Conservation (phyloP, 768 basidiomycete species). For the Lentinula sp. region DNA sequence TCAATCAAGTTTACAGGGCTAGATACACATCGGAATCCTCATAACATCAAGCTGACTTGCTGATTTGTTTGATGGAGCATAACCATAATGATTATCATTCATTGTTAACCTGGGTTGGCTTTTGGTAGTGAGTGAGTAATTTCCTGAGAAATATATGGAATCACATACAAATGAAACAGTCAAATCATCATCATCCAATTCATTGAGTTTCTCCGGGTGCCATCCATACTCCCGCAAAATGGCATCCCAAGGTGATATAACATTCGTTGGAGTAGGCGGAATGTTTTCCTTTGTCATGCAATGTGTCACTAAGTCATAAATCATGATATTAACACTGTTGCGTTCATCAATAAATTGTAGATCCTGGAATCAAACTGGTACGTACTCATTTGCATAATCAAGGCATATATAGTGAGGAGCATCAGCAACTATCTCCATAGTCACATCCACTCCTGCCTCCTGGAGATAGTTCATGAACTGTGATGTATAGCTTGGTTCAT, state of each 20-base stretch:
- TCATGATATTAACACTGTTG: neutral
- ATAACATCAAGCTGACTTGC: too few relatives aligned
- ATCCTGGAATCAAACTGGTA: neutral
- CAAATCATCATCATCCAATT: neutral
- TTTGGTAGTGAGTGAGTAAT: too few relatives aligned
- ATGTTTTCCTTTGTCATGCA: neutral
- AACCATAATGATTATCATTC: too few relatives aligned
- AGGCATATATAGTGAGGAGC: constrained; percentile 17
- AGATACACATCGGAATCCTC: too few relatives aligned
- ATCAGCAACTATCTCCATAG: constrained; percentile 8
- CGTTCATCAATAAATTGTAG: neutral
- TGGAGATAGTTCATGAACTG: constrained; percentile 13
- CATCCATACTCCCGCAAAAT: neutral
- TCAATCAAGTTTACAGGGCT: too few relatives aligned
- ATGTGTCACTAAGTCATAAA: neutral
- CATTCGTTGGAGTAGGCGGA: neutral
- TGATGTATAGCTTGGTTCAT: constrained; percentile 9
- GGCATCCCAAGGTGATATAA: neutral
- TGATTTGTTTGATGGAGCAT: too few relatives aligned
- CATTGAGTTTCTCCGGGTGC: neutral
- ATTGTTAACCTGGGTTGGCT: too few relatives aligned
- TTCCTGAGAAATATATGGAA: neutral
- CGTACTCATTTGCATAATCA: constrained; percentile 11
- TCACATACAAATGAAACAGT: neutral
- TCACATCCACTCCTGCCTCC: constrained; percentile 12